phyloP scores from a whole-genome alignment of 768 basidiomycete species.

The Zangia roseola region DNA sequence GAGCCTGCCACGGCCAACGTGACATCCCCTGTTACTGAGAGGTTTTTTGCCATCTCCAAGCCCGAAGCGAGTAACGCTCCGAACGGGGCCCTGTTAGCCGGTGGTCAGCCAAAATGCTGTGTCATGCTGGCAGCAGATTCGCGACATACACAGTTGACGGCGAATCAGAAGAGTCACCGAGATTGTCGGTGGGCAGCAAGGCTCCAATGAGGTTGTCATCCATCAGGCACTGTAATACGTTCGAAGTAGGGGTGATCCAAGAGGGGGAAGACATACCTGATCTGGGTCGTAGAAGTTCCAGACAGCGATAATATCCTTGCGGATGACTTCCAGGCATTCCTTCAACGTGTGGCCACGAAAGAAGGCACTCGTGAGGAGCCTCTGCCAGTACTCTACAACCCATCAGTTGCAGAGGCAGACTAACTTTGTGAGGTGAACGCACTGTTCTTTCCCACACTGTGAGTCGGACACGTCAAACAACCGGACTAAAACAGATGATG shows the following conservation, averaged over 20 bases:
- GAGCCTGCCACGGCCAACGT: not conserved
- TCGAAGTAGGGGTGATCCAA: not conserved
- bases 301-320: constrained; percentile 2
- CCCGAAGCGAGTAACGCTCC: not conserved
- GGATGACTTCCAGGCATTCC: constrained; percentile 13
- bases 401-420: not conserved
- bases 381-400: constrained; percentile 11
- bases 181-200: constrained; percentile 7
- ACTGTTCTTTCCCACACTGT: constrained; percentile 16
- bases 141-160: not conserved
- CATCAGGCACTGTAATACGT: constrained; percentile 7
- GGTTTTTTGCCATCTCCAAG: not conserved
- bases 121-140: too few relatives aligned
- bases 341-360: constrained; percentile 7
- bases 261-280: not conserved
- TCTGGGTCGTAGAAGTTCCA: constrained; percentile 19
- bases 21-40: not conserved
- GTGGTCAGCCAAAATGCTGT: too few relatives aligned
- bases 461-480: not conserved
- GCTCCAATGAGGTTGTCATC: not conserved
- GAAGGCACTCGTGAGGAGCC: constrained; percentile 5
- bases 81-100: constrained; percentile 6
- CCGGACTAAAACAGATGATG: not conserved
- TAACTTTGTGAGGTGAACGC: not conserved
- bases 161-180: not conserved